Evolutionary conservation across 768 basidiomycete species (phyloP).

Genomic region (Russula abietina): DNA sequence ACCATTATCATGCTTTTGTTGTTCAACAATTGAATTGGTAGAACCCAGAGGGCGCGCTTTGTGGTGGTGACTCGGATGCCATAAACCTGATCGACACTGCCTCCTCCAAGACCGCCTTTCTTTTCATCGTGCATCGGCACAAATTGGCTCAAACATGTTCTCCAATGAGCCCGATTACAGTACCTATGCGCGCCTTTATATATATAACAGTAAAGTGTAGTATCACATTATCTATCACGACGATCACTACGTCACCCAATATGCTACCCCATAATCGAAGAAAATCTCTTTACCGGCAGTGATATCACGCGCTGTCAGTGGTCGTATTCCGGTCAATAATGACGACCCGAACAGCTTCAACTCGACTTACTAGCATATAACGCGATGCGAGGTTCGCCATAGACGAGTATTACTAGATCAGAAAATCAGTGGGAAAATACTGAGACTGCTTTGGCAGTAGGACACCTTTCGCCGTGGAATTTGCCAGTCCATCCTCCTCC

Average conservation of each 20-base stretch:
- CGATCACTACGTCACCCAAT: neutral
- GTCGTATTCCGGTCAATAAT: neutral
- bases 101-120: no score
- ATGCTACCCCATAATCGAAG: constrained; percentile 11
- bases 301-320: neutral
- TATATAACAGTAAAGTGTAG: no score
- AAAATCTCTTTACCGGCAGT: constrained; percentile 8
- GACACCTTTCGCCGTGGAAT: constrained; percentile 45
- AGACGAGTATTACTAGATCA: constrained; percentile 47
- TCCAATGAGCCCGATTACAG: no score
- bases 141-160: no score
- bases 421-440: neutral
- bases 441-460: neutral
- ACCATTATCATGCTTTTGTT: no score
- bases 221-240: no score
- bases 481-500: constrained; percentile 29
- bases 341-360: neutral
- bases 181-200: no score
- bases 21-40: neutral
- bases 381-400: constrained; percentile 63
- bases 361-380: constrained; percentile 50
- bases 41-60: no score
- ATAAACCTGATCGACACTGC: no score
- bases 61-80: no score
- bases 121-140: no score